These are phyloP conservation scores for Scedosporium minutisporum DNA, from an alignment of 2,329 filamentous ascomycete genomes.

Conservation along the genomic window DNA sequence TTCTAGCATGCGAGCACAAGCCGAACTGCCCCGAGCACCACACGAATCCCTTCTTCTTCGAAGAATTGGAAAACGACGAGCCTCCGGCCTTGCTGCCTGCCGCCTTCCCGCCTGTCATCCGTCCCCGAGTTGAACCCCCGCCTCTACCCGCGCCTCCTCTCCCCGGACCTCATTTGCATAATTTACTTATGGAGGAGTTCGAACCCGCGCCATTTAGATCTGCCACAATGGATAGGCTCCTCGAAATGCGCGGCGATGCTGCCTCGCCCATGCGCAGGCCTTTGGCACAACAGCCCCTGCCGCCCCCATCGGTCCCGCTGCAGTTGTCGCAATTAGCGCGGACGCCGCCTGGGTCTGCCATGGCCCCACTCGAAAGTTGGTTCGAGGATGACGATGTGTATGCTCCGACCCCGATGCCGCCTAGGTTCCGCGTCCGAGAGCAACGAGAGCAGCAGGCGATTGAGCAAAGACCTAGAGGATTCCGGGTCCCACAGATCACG, in stretches of 20 bases:
- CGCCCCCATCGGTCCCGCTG: background rate
- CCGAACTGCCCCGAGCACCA: slow-evolving; percentile 17
- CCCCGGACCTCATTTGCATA: background rate
- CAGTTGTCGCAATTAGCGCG: background rate
- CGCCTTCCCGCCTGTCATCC: background rate
- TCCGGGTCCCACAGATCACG: background rate
- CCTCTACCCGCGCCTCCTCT: background rate
- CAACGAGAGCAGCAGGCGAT: background rate
- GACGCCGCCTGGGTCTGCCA: background rate
- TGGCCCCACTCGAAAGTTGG: background rate
- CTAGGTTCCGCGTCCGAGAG: background rate
- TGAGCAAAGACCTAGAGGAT: background rate
- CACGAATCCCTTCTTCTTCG: slow-evolving; percentile 11
- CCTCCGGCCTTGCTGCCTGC: background rate
- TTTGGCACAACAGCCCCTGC: background rate
- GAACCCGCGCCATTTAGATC: no score
- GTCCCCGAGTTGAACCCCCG: background rate
- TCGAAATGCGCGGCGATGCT: no score
- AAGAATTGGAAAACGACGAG: slow-evolving; percentile 8
- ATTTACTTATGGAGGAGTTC: background rate
- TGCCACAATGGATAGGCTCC: no score
- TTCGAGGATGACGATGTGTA: background rate
- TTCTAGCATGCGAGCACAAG: slow-evolving; percentile 22
- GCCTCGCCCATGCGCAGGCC: no score
- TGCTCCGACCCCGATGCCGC: background rate